Conservation (phyloP, 306 rosid species). For the Cicer judaicum region DNA sequence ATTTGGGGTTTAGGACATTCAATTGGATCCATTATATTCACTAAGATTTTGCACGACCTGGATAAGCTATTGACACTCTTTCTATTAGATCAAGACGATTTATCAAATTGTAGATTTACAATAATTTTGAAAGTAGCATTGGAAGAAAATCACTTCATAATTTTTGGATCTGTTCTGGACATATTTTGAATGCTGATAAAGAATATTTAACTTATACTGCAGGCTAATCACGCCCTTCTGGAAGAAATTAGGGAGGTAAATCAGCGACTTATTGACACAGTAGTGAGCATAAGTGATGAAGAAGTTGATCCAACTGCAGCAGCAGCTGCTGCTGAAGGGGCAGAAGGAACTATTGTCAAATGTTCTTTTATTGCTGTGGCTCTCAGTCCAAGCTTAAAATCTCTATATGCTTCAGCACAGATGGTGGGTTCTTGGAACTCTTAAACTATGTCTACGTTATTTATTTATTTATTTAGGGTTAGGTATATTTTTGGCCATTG, state of each 20-base stretch:
- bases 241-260: slow-evolving; percentile 96
- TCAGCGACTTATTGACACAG: slow-evolving; percentile 89
- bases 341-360: slow-evolving; percentile 91
- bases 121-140: slow-evolving; percentile 19
- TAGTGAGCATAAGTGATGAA: slow-evolving; percentile 82
- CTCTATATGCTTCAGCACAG: slow-evolving; percentile 82
- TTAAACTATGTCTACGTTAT: slow-evolving; percentile 8
- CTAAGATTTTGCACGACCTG: slow-evolving; percentile 12
- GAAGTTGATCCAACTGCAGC: slow-evolving; percentile 82
- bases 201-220: slow-evolving; percentile 46
- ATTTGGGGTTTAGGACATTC: not conserved
- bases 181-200: slow-evolving; percentile 37
- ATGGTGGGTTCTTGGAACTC: slow-evolving; percentile 63
- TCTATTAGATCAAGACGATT: slow-evolving; percentile 7
- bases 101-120: not conserved
- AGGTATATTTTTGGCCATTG: not conserved
- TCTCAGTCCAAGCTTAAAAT: slow-evolving; percentile 87
- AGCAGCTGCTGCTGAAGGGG: slow-evolving; percentile 75
- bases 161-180: slow-evolving; percentile 6
- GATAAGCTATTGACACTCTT: slow-evolving; percentile 20
- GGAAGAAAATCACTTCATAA: slow-evolving; percentile 19
- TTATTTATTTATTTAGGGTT: not conserved
- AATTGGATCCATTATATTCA: not conserved
- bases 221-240: slow-evolving; percentile 87
- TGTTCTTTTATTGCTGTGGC: slow-evolving; percentile 93